A percentile compares a stretch with the other conserved stretches of the same genome.
Conservation (phyloP, 352 stramenopile genomes). For the Globisporangium polare region DNA sequence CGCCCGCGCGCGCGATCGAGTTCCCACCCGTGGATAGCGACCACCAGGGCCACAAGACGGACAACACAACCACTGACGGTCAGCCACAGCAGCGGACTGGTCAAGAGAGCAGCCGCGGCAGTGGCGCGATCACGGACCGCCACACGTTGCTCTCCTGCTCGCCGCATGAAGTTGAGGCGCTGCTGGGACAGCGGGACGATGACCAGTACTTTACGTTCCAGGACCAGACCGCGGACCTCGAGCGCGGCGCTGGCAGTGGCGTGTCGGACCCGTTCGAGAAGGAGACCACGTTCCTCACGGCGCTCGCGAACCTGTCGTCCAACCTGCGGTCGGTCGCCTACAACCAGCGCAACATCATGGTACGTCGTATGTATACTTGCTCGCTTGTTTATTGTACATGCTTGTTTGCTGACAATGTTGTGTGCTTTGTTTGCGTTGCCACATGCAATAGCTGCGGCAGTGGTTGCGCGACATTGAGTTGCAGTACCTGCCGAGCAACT, state of each 20-base stretch:
- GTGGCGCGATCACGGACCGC: constrained; percentile 13
- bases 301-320: constrained; percentile 70
- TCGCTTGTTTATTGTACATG: not conserved
- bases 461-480: constrained; percentile 63
- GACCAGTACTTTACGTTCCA: constrained; percentile 71
- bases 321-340: constrained; percentile 63
- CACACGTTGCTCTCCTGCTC: constrained; percentile 19
- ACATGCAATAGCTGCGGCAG: constrained; percentile 38
- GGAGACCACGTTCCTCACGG: constrained; percentile 61
- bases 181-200: constrained; percentile 40
- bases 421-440: not conserved
- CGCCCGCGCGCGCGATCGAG: constrained; percentile 42
- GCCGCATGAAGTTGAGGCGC: constrained; percentile 45
- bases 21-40: constrained; percentile 13
- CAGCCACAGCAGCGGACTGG: constrained; percentile 13
- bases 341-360: constrained; percentile 61
- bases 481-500: constrained; percentile 74
- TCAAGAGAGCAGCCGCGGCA: constrained; percentile 1
- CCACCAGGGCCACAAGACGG: constrained; percentile 7
- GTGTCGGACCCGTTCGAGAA: constrained; percentile 54
- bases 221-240: constrained; percentile 23
- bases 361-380: constrained; percentile 17
- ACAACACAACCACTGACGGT: constrained; percentile 20
- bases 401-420: constrained; percentile 3
- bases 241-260: constrained; percentile 25